Base-by-base conservation (phyloP, 345 rosid species). In the Limnanthes douglasii region DNA sequence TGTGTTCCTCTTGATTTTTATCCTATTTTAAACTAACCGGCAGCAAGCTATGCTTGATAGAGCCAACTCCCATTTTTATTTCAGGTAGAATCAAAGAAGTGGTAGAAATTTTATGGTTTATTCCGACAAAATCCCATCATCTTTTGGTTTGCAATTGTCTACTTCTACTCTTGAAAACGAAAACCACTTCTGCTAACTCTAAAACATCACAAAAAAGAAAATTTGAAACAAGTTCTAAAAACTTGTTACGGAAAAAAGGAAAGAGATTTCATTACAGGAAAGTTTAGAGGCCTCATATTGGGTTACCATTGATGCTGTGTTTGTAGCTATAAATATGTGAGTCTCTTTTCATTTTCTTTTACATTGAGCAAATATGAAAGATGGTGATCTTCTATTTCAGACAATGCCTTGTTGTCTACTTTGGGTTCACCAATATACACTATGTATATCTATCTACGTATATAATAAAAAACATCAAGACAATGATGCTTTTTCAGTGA, bases 311-410 rank as follows among this genome's bases (percentile, higher is more conserved):
- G 70, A 86, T 69, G 73, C 72, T 67, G 51, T 78, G 71, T 53
- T 78, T 75, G 60, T 86, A 86, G 69, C 97, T 86, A 62, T 86
- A 86, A 32, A 86, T 49, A 28, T 75, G 70, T 11, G 94, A 78
- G 34, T 62, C 51, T 60, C 37, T 55, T 82, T 35, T 69, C 68
- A 0, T 68, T 33, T 37, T 68, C 66, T 52, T 86, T 86, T 30
- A 82, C 78, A 0, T 64, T 56, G 1, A 43, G 50, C 41, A 86
- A 59, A 51, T 69, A 73, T 2, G 88, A 86, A 43, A 41, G 57
- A 34, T 86, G 97, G 20, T 38, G 32, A 31, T 70, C 64, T 60
- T 78, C 73, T 45, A 73, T 86, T 45, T 69, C 78, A 14, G 73
- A 34, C 18, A 63, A 40, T 6, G 65, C 41, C 60, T 56, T 71